Percentiles rank a stretch among this genome's conserved stretches.
These are phyloP conservation scores for Euphorbia tirucalli DNA, from an alignment of 345 rosid genomes.

Conservation along the genomic window DNA sequence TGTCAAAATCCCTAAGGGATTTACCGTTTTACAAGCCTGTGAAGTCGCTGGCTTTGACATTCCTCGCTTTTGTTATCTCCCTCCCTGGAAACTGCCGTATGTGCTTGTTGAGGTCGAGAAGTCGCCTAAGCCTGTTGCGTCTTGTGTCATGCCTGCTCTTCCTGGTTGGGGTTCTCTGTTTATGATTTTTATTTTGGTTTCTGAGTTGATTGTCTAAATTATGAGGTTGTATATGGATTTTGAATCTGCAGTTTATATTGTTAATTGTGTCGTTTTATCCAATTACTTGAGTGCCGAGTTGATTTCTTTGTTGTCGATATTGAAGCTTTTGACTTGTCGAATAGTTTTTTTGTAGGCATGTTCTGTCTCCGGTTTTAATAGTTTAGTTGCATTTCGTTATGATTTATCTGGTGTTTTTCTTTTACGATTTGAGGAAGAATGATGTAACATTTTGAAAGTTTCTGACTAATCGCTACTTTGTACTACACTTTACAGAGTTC, in stretches of 20 bases:
- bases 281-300: too few species aligned
- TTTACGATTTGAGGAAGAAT: background rate
- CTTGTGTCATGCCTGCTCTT: constrained; percentile 99
- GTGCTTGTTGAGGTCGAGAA: constrained; percentile 99
- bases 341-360: too few species aligned
- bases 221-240: background rate
- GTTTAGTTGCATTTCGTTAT: background rate
- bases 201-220: background rate
- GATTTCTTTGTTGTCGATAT: too few species aligned
- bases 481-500: background rate
- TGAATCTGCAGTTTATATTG: background rate
- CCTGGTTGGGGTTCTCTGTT: constrained; percentile 51
- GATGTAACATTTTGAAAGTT: background rate
- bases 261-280: too few species aligned
- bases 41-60: constrained; percentile 99
- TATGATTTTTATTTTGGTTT: too few species aligned
- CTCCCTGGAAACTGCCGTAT: constrained; percentile 97
- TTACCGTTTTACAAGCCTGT: constrained; percentile 95
- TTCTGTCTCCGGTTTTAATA: too few species aligned
- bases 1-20: constrained; percentile 93
- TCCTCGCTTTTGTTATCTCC: constrained; percentile 89
- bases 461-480: background rate
- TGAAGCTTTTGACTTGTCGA: too few species aligned
- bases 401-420: background rate
- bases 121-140: constrained; percentile 98